These are phyloP conservation scores for Xylaria castorea DNA, from an alignment of 495 filamentous ascomycete species.

Conservation along the genomic window DNA sequence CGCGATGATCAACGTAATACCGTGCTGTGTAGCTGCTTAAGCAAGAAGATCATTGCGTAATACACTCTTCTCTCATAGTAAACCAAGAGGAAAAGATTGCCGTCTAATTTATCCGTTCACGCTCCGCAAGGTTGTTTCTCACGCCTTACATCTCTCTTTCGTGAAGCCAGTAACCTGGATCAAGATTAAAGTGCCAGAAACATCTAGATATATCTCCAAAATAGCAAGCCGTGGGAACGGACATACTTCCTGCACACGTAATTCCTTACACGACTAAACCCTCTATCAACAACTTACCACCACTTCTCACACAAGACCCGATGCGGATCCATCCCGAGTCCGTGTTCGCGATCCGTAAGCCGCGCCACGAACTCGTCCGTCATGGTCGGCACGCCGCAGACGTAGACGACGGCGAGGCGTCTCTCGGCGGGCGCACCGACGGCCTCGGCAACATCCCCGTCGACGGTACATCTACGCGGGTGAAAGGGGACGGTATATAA, in stretches of 20 bases:
- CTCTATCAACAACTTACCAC: slow-evolving; percentile 63
- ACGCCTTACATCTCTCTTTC: background rate
- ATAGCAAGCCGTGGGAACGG: background rate
- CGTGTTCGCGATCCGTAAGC: slow-evolving; percentile 45
- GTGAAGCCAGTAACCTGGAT: background rate
- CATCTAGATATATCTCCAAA: background rate
- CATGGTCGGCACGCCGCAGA: slow-evolving; percentile 82
- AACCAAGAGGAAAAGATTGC: background rate
- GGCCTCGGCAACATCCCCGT: slow-evolving; percentile 55
- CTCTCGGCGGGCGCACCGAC: slow-evolving; percentile 55
- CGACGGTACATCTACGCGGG: slow-evolving; percentile 55
- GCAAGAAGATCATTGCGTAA: background rate
- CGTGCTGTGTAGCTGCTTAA: background rate
- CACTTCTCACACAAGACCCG: slow-evolving; percentile 83
- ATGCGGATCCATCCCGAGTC: slow-evolving; percentile 60
- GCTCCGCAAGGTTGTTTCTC: background rate
- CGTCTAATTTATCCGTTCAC: background rate
- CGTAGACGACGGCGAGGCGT: slow-evolving; percentile 66
- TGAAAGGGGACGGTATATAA: slow-evolving; percentile 43
- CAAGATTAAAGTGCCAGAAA: background rate
- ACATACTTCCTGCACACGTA: background rate
- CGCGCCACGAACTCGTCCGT: slow-evolving; percentile 76
- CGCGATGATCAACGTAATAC: background rate
- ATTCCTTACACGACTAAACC: background rate
- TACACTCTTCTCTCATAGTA: background rate